Evolutionary conservation across 2,329 filamentous ascomycete species (phyloP), one percentile per base, ranked within the genome.

Genomic region (Claviceps arundinis): DNA sequence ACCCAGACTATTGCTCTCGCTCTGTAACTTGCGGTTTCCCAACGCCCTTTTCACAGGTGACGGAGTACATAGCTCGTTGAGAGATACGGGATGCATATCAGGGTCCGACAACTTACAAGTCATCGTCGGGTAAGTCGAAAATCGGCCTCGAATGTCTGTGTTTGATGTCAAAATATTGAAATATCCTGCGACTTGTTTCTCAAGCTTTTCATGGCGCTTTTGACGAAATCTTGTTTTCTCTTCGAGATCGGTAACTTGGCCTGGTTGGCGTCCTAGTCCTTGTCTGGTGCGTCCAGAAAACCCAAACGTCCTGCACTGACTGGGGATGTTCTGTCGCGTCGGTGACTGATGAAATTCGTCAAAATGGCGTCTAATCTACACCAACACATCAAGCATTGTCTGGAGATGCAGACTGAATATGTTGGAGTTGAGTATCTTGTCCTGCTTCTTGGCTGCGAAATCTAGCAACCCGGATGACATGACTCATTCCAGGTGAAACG

Each of bases 1-100:
- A 72, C 71, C 47, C 71, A 69, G 45, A 77, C 77, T 17, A 82
- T 69, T 60, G 64, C 51, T 80, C 67, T 37, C 78, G 70, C 24
- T 73, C 69, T 0, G 75, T 78, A 3, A 81, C 68, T 1, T 72
- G 67, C 1, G 77, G 77, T 49, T 68, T 72, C 30, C 68, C 65
- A 7, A 63, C 19, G 19, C 19, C 56, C 2, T 58, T 61, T 16
- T 48, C 24, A 26, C 24, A 26, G 24, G 34, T 66, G 60, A 13
- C 61, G 58, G 8, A 80, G 68, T 19, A 19, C 17, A 19, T 0
- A 80, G 66, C 2, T 73, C 64, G 47, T 70, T 69, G 2, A 80
- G 68, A 2, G 75, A 71, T 19, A 19, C 60, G 0, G 76, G 74
- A 1, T 67, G 64, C 4, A 68, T 55, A 2, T 61, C 61, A 0